Base-by-base conservation (phyloP, 805 yeast species). In the Kodamaea leandrae region DNA sequence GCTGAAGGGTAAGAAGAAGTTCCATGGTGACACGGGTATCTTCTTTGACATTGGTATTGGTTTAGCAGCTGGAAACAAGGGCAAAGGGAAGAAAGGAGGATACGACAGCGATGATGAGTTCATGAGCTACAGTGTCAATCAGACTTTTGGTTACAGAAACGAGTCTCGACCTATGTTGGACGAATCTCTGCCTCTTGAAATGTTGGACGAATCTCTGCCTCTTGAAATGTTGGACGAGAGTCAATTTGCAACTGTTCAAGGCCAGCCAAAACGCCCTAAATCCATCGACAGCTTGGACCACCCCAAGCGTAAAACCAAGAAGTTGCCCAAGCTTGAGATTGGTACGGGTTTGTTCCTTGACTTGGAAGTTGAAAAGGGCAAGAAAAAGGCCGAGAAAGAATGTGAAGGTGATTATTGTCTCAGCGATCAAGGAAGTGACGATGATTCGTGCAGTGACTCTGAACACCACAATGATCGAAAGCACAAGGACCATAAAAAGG, bases 281-380 rank as follows among this genome's bases (percentile, higher is more conserved):
- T 29, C 39, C 3, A 28, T 28, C n/a, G 32, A 26, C 4, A n/a
- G 29, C 26, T 30, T 30, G 13, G 39, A 36, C 12, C 6, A 29
- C 6, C 13, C 18, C 19, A 26, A 36, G 15, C 27, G 28, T 14
- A 36, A 29, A 15, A 18, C 19, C n/a, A 25, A 24, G 25, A 32
- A 25, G 19, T n/a, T 14, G 20, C 37, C 37, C 8, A 19, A 25
- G 4, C 20, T 41, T 4, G 37, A 36, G 3, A 30, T 41, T 20
- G 44, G 44, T n/a, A 33, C 40, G 13, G 44, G 44, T 2, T 17
- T 41, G 14, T 41, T 36, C 25, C 29, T 41, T 13, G 44, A 41
- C 14, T 26, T 32, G n/a, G 34, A 36, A 24, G 20, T 29, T 21
- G 36, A 41, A 23, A 37, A 28, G 26, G 40, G 34, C 13, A 23